Evolutionary conservation across 2,329 filamentous ascomycete species (phyloP).

Genomic region (Cercospora nicotianae): DNA sequence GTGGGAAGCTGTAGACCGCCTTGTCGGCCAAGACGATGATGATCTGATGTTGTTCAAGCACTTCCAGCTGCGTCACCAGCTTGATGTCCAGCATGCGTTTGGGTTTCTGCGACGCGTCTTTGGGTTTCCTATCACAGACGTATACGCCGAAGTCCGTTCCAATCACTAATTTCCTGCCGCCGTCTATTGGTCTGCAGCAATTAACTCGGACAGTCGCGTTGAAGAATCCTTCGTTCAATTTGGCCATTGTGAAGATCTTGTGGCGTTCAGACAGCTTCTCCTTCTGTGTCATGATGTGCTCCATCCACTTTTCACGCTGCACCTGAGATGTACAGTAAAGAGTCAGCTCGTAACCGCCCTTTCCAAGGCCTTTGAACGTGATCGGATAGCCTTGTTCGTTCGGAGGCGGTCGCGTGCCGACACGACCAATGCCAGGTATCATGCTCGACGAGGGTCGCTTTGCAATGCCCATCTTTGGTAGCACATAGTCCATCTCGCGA

Average conservation of each 20-base stretch:
- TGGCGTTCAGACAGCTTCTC: conserved; percentile 75
- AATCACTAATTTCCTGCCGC: conserved; percentile 89
- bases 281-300: conserved; percentile 90
- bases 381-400: conserved; percentile 83
- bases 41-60: conserved; percentile 90
- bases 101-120: conserved; percentile 71
- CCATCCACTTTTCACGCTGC: conserved; percentile 92
- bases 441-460: conserved; percentile 89
- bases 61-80: conserved; percentile 91
- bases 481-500: conserved; percentile 94
- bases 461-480: conserved; percentile 73
- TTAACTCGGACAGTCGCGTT: conserved; percentile 87
- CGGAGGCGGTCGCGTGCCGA: conserved; percentile 54
- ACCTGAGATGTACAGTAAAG: conserved; percentile 83
- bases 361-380: conserved; percentile 93
- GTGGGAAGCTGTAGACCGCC: conserved; percentile 82
- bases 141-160: conserved; percentile 95
- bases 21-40: conserved; percentile 91
- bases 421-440: conserved; percentile 57
- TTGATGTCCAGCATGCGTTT: conserved; percentile 81
- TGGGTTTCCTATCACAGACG: conserved; percentile 84
- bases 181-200: conserved; percentile 91
- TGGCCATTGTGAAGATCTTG: conserved; percentile 68
- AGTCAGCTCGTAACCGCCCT: conserved; percentile 89
- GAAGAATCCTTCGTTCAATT: conserved; percentile 84